Evolutionary conservation across 2,329 filamentous ascomycete species (phyloP).

Genomic region (Diaporthe citriasiana): DNA sequence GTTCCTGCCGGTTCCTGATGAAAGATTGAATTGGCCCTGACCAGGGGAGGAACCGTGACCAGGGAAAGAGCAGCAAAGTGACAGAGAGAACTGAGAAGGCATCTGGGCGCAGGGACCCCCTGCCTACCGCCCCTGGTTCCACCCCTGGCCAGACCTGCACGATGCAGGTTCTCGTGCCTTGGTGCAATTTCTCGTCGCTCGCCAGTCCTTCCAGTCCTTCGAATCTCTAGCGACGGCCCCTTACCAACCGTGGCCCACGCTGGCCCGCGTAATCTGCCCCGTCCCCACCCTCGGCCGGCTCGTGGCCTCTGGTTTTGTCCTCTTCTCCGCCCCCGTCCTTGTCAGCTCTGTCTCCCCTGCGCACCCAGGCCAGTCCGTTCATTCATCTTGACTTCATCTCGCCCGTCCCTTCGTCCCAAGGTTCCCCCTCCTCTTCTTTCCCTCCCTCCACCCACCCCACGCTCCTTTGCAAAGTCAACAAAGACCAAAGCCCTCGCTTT

Average conservation of each 20-base stretch:
- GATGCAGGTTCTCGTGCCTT: conserved; percentile 25
- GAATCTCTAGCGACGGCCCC: conserved; percentile 1
- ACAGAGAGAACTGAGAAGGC: too few species aligned
- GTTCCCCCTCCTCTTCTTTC: not conserved
- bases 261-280: conserved; percentile 21
- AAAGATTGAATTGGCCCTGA: conserved; percentile 14
- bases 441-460: conserved; percentile 29
- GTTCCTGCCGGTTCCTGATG: conserved; percentile 31
- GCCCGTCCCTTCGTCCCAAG: conserved; percentile 32
- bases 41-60: not conserved
- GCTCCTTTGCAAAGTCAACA: conserved; percentile 33
- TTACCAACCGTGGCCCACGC: conserved; percentile 6
- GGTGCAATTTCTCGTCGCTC: conserved; percentile 30
- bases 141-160: conserved; percentile 15
- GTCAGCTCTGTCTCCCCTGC: conserved; percentile 1
- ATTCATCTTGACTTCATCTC: conserved; percentile 31
- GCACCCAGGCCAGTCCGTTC: not conserved
- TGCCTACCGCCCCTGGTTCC: not conserved
- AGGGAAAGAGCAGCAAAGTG: too few species aligned
- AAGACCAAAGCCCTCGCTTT: conserved; percentile 34
- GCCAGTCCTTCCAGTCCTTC: not conserved
- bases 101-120: not conserved
- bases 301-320: conserved; percentile 18
- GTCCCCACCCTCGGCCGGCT: conserved; percentile 17
- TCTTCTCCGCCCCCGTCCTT: conserved; percentile 11